Evolutionary conservation across 208 protist species (phyloP).

Genomic region (Naegleria fowleri): DNA sequence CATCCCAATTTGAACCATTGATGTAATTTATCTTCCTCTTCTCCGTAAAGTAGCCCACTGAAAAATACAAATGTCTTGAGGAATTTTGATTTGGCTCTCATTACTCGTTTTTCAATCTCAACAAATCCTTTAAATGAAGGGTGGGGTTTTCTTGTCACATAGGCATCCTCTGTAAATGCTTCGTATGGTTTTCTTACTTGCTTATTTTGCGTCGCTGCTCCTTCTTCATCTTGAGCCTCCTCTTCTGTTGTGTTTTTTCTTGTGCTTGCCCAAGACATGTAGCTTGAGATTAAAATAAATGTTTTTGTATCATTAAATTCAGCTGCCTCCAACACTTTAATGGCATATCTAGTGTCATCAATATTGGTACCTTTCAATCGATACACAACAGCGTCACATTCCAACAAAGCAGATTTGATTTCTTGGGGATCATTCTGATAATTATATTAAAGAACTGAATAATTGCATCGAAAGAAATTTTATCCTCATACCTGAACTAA

Average conservation of each 20-base stretch:
- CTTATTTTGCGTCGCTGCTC: not conserved
- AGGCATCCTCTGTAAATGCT: constrained; percentile 81
- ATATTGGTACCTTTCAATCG: constrained; percentile 60
- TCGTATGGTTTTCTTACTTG: constrained; percentile 42
- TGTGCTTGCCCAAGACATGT: constrained; percentile 78
- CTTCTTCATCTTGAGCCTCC: constrained; percentile 22
- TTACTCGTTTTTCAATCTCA: constrained; percentile 80
- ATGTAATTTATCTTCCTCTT: constrained; percentile 72
- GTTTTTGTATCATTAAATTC: constrained; percentile 63
- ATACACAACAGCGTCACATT: constrained; percentile 66
- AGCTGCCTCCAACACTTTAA: constrained; percentile 59
- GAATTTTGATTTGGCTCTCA: constrained; percentile 64
- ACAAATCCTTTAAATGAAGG: constrained; percentile 76
- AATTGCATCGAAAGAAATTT: not conserved
- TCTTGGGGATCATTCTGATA: not conserved
- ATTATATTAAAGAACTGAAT: too few relatives aligned
- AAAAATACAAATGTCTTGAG: constrained; percentile 78
- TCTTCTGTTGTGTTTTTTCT: constrained; percentile 32
- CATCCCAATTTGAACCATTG: constrained; percentile 76
- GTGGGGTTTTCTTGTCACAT: constrained; percentile 80
- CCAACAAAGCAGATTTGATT: constrained; percentile 48
- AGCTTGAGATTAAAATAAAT: constrained; percentile 70
- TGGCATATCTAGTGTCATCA: constrained; percentile 69
- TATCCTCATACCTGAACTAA: not conserved
- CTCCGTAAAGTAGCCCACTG: constrained; percentile 75